These are phyloP conservation scores for Stagonosporopsis vannaccii DNA, from an alignment of 2,329 filamentous ascomycete species.

Conservation along the genomic window DNA sequence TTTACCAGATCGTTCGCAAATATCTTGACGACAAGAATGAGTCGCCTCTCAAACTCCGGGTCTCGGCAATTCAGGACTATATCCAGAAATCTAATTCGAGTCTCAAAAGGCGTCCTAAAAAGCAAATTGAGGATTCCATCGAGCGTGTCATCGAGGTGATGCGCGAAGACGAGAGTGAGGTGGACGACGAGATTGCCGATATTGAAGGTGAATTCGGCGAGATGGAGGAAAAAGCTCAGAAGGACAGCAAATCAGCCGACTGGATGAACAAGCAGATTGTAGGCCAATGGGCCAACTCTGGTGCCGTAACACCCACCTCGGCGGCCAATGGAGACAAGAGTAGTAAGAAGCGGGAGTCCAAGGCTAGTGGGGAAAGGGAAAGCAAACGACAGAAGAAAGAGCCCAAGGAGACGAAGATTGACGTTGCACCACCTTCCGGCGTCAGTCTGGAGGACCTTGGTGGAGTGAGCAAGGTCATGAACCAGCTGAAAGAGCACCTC, in stretches of 20 bases:
- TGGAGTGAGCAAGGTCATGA: constrained; percentile 75
- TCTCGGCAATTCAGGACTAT: constrained; percentile 73
- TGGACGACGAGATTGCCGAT: constrained; percentile 59
- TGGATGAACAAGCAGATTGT: constrained; percentile 72
- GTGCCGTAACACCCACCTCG: constrained; percentile 33
- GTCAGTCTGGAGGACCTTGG: constrained; percentile 76
- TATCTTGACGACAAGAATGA: constrained; percentile 70
- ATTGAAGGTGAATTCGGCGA: constrained; percentile 52
- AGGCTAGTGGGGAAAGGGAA: constrained; percentile 70
- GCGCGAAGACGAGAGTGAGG: constrained; percentile 64
- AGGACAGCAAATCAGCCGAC: constrained; percentile 51
- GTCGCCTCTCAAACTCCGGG: constrained; percentile 59
- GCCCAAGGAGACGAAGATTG: constrained; percentile 53
- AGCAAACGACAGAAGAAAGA: constrained; percentile 69
- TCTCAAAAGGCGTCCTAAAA: constrained; percentile 81
- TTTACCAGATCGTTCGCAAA: constrained; percentile 82
- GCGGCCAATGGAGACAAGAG: constrained; percentile 47
- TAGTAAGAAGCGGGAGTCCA: constrained; percentile 55
- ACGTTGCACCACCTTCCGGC: constrained; percentile 71
- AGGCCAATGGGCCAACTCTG: constrained; percentile 59
- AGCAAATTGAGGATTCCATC: constrained; percentile 81
- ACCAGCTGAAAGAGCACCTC: constrained; percentile 73
- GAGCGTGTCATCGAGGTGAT: constrained; percentile 80
- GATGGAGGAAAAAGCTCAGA: constrained; percentile 12
- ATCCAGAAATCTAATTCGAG: constrained; percentile 89